Evolutionary conservation across 306 rosid genomes (phyloP).

Genomic region (Inga leiocalycina): DNA sequence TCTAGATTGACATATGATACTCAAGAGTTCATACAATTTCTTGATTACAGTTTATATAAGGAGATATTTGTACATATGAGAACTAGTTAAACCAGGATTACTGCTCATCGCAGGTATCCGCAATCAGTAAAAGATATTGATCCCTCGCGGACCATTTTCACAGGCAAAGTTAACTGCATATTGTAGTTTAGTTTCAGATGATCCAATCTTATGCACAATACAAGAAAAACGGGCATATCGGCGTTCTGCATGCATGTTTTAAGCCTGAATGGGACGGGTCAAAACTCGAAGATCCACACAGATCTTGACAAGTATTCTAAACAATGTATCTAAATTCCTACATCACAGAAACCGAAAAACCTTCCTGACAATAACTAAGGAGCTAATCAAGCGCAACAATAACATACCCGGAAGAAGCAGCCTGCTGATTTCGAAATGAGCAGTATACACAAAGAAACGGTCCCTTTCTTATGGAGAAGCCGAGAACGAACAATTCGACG

Average conservation of each 20-base stretch:
- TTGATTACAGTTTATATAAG: not conserved
- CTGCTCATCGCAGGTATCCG: not conserved
- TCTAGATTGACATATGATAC: conserved; percentile 3
- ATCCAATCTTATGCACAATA: not conserved
- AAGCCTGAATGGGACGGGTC: not conserved
- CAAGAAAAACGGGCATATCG: not conserved
- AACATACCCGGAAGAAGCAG: conserved; percentile 42
- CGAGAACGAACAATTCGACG: not conserved
- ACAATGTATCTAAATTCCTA: conserved; percentile 9
- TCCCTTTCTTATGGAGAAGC: not conserved
- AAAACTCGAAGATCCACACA: conserved; percentile 29
- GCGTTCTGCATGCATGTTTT: not conserved
- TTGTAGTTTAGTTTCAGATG: conserved; percentile 4
- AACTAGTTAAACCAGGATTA: not conserved
- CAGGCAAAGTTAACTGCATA: not conserved
- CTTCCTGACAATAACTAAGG: not conserved
- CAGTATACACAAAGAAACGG: not conserved
- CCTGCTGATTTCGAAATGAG: conserved; percentile 1
- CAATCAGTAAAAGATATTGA: conserved; percentile 13
- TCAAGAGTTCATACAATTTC: conserved; percentile 3
- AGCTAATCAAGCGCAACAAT: not conserved
- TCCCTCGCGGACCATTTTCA: not conserved
- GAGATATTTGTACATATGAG: conserved; percentile 4
- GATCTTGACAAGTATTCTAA: conserved; percentile 34
- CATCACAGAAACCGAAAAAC: conserved; percentile 8